phyloP scores from a whole-genome alignment of 228 moss, liverwort and hornwort genomes.

The Sphagnum magellanicum region DNA sequence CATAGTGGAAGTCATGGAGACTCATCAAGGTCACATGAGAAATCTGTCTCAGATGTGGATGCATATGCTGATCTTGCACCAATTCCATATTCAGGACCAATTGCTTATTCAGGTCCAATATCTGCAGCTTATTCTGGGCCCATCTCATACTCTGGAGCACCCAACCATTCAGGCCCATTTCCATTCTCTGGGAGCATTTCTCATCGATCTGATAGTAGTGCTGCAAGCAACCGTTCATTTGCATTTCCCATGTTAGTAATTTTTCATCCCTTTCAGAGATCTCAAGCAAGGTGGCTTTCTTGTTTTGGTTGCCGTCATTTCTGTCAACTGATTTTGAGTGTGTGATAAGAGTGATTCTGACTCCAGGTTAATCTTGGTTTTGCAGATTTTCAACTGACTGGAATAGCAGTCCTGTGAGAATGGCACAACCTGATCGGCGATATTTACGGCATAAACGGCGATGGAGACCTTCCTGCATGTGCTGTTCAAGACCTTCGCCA shows the following conservation, averaged over 20 bases:
- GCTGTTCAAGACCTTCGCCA: no score
- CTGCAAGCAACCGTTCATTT: slow-evolving; percentile 60
- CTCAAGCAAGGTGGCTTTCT: neutral
- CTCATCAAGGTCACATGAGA: neutral
- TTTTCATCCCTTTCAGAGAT: neutral
- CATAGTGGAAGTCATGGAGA: neutral
- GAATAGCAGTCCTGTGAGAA: slow-evolving; percentile 61
- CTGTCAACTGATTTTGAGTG: neutral
- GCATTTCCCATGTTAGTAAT: slow-evolving; percentile 68
- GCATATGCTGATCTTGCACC: neutral
- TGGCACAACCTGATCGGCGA: slow-evolving; percentile 58
- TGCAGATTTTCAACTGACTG: slow-evolving; percentile 54
- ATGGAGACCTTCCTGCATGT: slow-evolving; percentile 9
- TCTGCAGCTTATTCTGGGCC: neutral
- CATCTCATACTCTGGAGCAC: neutral
- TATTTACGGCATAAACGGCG: slow-evolving; percentile 35
- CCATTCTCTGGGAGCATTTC: slow-evolving; percentile 46
- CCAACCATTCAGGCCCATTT: neutral
- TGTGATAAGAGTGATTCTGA: slow-evolving; percentile 2
- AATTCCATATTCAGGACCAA: neutral
- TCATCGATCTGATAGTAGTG: slow-evolving; percentile 58
- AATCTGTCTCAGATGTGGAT: neutral
- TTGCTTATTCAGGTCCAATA: neutral
- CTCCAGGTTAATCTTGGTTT: slow-evolving; percentile 6
- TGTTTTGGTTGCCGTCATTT: neutral